These are phyloP conservation scores for Chalciporus piperatus DNA, from an alignment of 768 basidiomycete genomes.

Conservation along the genomic window DNA sequence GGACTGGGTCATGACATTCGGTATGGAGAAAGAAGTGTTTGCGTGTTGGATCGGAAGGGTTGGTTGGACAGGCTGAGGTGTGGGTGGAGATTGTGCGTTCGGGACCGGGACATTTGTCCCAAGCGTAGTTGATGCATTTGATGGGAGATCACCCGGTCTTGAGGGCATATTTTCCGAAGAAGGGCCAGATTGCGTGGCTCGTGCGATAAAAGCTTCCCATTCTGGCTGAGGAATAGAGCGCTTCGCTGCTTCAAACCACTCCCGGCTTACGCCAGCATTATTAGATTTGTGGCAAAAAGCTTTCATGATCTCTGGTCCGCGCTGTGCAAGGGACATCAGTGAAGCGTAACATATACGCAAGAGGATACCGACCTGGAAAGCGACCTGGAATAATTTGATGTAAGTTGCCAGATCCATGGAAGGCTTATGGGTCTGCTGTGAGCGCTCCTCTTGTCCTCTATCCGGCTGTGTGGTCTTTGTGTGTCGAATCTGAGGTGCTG, in stretches of 20 bases:
- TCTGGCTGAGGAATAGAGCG: constrained; percentile 15
- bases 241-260: constrained; percentile 19
- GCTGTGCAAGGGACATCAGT: constrained; percentile 11
- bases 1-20: neutral
- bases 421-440: neutral
- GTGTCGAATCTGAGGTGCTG: neutral
- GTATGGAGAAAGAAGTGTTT: neutral
- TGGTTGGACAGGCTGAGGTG: neutral
- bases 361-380: constrained; percentile 17
- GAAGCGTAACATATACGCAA: neutral
- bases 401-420: constrained; percentile 16
- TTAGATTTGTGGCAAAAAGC: constrained; percentile 13
- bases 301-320: constrained; percentile 12
- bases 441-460: constrained; percentile 6
- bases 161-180: neutral
- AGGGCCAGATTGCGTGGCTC: constrained; percentile 1
- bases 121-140: neutral
- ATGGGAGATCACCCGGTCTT: neutral
- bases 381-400: constrained; percentile 19
- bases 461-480: neutral
- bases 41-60: neutral
- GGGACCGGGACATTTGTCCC: neutral
- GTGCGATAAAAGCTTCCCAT: constrained; percentile 10
- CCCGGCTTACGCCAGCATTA: constrained; percentile 15
- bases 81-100: neutral